Percentiles rank a stretch among this genome's conserved stretches.
phyloP scores from a whole-genome alignment of 139 green algal genomes.

The Micractinium conductrix region DNA sequence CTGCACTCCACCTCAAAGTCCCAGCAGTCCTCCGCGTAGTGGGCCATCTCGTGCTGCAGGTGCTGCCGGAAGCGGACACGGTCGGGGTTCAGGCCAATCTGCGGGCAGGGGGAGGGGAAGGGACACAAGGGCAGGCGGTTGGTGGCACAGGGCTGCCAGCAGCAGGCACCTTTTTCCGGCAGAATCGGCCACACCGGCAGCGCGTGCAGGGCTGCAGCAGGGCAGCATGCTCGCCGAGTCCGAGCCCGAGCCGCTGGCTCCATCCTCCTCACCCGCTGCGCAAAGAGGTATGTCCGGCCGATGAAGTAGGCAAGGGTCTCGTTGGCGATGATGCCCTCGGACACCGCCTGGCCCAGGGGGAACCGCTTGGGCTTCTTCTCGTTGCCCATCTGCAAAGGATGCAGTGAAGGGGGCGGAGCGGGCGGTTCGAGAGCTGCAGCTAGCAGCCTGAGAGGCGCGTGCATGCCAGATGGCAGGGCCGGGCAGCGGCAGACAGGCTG shows the following conservation, averaged over 20 bases:
- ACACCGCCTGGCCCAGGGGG: conserved; percentile 86
- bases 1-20: conserved; percentile 95
- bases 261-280: conserved; percentile 26
- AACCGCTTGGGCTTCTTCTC: conserved; percentile 87
- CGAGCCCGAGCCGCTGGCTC: no score
- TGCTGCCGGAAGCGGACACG: conserved; percentile 97
- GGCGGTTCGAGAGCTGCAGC: no score
- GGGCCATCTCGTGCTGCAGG: conserved; percentile 95
- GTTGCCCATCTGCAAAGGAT: conserved; percentile 80
- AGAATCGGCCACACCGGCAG: no score
- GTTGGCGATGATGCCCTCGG: conserved; percentile 94
- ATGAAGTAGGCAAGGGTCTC: conserved; percentile 99
- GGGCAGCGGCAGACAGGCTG: no score
- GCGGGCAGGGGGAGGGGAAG: background rate
- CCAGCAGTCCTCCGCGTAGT: conserved; percentile 97
- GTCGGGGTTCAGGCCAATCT: conserved; percentile 83
- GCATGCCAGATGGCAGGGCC: no score
- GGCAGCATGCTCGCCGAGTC: no score
- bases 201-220: no score
- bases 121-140: conserved; percentile 56
- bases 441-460: no score
- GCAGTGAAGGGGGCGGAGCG: background rate
- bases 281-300: conserved; percentile 97
- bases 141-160: conserved; percentile 38
- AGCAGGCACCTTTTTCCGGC: no score